Evolutionary conservation across 2,329 filamentous ascomycete species (phyloP).

Genomic region (Ophiocordyceps camponoti-saundersi): DNA sequence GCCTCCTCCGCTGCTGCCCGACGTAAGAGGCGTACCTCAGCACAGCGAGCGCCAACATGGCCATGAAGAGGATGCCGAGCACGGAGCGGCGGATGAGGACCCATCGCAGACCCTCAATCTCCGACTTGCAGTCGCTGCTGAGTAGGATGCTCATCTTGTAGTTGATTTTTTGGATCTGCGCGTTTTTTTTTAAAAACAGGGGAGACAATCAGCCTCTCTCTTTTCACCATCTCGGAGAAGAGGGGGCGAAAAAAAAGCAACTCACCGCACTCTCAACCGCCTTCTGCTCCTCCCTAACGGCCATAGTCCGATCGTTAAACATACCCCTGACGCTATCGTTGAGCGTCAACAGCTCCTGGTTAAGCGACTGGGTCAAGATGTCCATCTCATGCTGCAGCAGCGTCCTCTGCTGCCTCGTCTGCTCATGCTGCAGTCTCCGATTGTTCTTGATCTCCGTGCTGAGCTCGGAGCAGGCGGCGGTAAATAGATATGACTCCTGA

Average conservation of each 20-base stretch:
- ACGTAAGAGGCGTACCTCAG: slow-evolving; percentile 43
- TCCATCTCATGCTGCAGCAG: slow-evolving; percentile 91
- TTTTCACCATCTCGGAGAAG: too few species aligned
- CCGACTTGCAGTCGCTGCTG: slow-evolving; percentile 78
- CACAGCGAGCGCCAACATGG: slow-evolving; percentile 39
- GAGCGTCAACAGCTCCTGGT: slow-evolving; percentile 64
- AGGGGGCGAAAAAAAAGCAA: slow-evolving; percentile 5
- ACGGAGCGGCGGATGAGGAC: slow-evolving; percentile 51
- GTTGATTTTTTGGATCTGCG: slow-evolving; percentile 76
- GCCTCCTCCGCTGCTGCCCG: slow-evolving; percentile 28
- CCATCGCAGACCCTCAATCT: slow-evolving; percentile 86
- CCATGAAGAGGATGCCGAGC: slow-evolving; percentile 50
- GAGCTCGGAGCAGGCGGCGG: slow-evolving; percentile 83
- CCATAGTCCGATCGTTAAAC: slow-evolving; percentile 93
- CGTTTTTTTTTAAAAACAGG: not conserved
- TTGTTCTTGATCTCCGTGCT: slow-evolving; percentile 72
- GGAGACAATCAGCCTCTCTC: not conserved
- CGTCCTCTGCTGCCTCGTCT: slow-evolving; percentile 66
- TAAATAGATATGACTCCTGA: slow-evolving; percentile 77
- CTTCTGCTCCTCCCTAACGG: slow-evolving; percentile 74
- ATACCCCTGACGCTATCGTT: slow-evolving; percentile 89
- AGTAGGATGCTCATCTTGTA: slow-evolving; percentile 89
- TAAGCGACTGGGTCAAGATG: slow-evolving; percentile 68
- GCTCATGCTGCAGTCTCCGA: slow-evolving; percentile 60
- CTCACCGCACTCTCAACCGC: slow-evolving; percentile 61